Base-by-base conservation (phyloP, 2,329 filamentous ascomycete species). In the Verruconis gallopava region DNA sequence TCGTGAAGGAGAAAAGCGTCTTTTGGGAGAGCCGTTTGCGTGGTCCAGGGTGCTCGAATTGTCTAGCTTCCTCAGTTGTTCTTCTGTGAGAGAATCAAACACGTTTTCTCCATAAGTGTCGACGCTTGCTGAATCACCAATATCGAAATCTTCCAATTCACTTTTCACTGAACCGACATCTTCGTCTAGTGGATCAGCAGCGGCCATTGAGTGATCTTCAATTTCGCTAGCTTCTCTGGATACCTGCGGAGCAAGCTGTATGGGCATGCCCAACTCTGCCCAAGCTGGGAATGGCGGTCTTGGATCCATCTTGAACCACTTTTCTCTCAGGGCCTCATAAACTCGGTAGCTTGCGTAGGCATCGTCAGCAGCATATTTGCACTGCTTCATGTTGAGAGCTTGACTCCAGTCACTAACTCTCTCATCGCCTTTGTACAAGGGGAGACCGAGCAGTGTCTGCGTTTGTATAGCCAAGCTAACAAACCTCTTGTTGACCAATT, bases 281-380 rank as follows among this genome's bases (percentile, higher is more conserved):
- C 76, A 71, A 13, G 71, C 68, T 1, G 86, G 85, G 4, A 73
- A 66, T 3, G 82, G 81, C 4, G 88, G 88, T 2, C 64, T 70
- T 1, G 85, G 85, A 11, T 73, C 60, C 46, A 94, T 65, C 4
- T 66, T 63, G 50, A 73, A 67, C 13, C 88, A 71, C 51, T 81
- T 74, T 38, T 72, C 62, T 44, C 95, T 79, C 35, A 94, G 64
- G 1, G 72, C 69, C 46, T 84, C 67, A 53, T 76, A 93, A 1
- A 95, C 64, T 43, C 84, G 79, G 9, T 81, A 61, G 34, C 78
- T 75, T 45, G 82, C 85, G 55, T 94, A 95, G 0, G 85, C 81
- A 57, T 93, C 85, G 1, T 83, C 79, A 11, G 85, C 85, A 6
- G 84, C 52, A 37, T 47, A 47, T 4, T 17, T 20, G 18, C 28